phyloP scores from a whole-genome alignment of 2,329 filamentous ascomycete species.

The Curvularia hawaiiensis region DNA sequence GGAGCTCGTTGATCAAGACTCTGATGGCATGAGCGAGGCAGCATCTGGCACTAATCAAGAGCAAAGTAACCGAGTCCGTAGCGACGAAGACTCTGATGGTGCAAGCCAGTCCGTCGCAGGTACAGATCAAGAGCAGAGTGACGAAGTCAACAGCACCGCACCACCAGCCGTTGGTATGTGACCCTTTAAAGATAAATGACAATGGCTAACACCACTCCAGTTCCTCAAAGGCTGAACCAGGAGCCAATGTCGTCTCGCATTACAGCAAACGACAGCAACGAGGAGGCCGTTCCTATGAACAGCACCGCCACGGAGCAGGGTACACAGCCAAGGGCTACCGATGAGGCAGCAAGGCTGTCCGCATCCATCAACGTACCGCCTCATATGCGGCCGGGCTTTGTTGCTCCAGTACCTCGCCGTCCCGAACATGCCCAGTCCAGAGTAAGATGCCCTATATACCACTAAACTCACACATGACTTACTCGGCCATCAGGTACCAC shows the following conservation, averaged over 20 bases:
- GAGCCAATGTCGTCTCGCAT: not conserved
- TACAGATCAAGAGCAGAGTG: not conserved
- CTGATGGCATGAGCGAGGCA: not conserved
- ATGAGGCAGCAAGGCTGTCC: not conserved
- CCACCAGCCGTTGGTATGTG: not conserved
- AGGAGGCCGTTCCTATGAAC: not conserved
- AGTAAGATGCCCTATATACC: not conserved
- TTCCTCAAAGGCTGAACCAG: not conserved
- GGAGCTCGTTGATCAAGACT: not conserved
- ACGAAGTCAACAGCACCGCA: not conserved
- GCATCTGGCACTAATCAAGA: not conserved
- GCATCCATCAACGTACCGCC: constrained; percentile 13
- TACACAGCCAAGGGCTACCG: not conserved
- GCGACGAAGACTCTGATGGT: not conserved
- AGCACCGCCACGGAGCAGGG: not conserved
- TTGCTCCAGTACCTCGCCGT: not conserved
- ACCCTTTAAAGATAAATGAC: not conserved
- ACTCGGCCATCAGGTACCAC: not conserved
- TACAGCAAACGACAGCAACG: not conserved
- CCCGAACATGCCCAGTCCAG: not conserved
- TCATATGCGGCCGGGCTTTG: constrained; percentile 14
- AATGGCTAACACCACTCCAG: not conserved
- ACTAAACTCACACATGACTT: not conserved
- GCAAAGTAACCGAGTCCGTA: not conserved
- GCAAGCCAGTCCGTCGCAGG: no score